A percentile compares a stretch with the other conserved stretches of the same genome.
Evolutionary conservation across 441 rosid species (phyloP).

Genomic region (Populus hybrid): DNA sequence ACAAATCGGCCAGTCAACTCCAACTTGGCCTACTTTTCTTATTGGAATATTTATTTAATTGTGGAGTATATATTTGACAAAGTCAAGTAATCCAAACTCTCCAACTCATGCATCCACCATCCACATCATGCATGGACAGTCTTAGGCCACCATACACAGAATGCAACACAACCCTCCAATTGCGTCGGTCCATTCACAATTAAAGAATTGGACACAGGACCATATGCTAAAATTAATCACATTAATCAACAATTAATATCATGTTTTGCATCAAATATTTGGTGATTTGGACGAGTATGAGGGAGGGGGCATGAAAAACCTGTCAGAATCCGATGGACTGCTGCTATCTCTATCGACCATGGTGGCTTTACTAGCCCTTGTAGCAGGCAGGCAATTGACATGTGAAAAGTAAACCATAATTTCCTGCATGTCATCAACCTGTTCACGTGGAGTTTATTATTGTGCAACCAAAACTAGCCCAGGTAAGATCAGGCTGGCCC

Average conservation of each 20-base stretch:
- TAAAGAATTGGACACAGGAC: not conserved
- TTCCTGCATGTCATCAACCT: not conserved
- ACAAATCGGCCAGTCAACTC: not conserved
- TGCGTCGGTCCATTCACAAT: not conserved
- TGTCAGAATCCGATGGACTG: not conserved
- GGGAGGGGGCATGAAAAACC: not conserved
- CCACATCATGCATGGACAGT: not conserved
- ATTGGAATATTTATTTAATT: not conserved
- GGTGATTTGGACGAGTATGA: too few species aligned
- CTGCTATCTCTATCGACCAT: not conserved
- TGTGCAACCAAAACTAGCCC: not conserved
- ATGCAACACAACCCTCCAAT: not conserved
- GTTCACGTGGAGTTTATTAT: not conserved
- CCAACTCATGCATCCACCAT: not conserved
- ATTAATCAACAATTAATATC: too few species aligned
- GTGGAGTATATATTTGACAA: constrained; percentile 3
- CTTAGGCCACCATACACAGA: not conserved
- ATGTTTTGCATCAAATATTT: too few species aligned
- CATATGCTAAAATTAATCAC: too few species aligned
- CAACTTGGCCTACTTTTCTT: not conserved
- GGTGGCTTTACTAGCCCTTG: not conserved
- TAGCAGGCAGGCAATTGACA: not conserved
- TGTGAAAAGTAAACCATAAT: not conserved
- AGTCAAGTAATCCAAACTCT: not conserved
- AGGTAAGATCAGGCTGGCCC: not conserved